A percentile compares a stretch with the other conserved stretches of the same genome.
Conservation (phyloP, 495 filamentous ascomycete species). For the Hypoxylon intermedium region DNA sequence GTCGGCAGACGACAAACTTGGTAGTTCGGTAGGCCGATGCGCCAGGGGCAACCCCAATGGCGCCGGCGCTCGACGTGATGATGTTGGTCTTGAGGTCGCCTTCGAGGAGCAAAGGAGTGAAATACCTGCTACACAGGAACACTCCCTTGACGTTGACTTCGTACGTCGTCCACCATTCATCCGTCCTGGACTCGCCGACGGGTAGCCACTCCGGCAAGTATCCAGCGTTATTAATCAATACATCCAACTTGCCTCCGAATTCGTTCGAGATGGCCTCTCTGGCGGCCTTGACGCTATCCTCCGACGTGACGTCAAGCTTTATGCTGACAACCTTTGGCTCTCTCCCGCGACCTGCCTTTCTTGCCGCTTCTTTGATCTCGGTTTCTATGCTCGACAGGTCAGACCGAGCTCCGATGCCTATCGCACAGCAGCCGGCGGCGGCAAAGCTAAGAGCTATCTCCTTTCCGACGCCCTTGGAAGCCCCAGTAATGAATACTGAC, state of each 20-base stretch:
- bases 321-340: constrained; percentile 52
- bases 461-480: constrained; percentile 63
- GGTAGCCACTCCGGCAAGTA: constrained; percentile 45
- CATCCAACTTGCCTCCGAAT: constrained; percentile 49
- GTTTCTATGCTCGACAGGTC: constrained; percentile 43
- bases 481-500: constrained; percentile 64
- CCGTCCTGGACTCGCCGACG: constrained; percentile 41
- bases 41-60: constrained; percentile 28
- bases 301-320: constrained; percentile 50
- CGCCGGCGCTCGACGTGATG: constrained; percentile 44
- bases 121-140: constrained; percentile 50
- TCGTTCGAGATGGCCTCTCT: constrained; percentile 40
- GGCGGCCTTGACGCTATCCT: constrained; percentile 44
- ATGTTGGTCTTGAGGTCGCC: constrained; percentile 48
- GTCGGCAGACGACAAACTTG: constrained; percentile 51
- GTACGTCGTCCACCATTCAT: constrained; percentile 53
- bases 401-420: constrained; percentile 54
- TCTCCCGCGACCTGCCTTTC: constrained; percentile 38
- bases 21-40: constrained; percentile 49
- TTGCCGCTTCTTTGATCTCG: constrained; percentile 45
- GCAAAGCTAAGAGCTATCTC: constrained; percentile 58
- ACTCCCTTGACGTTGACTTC: constrained; percentile 54
- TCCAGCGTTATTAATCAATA: constrained; percentile 55
- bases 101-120: constrained; percentile 53
- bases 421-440: constrained; percentile 48